A percentile compares a stretch with the other conserved stretches of the same genome.
Conservation (phyloP, 2,329 filamentous ascomycete genomes). For the Monosporascus ibericus region DNA sequence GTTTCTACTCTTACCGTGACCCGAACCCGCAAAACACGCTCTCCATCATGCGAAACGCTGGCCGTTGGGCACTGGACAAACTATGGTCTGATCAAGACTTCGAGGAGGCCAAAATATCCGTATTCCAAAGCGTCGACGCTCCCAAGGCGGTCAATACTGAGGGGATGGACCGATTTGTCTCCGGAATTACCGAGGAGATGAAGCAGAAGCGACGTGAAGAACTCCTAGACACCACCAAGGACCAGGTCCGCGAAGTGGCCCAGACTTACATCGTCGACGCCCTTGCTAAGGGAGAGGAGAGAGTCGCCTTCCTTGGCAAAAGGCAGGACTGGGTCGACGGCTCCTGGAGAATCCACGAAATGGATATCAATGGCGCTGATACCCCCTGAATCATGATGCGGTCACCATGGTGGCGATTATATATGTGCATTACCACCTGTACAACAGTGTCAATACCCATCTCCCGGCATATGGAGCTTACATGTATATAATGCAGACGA, state of each 20-base stretch:
- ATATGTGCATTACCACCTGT: constrained; percentile 21
- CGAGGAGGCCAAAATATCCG: constrained; percentile 91
- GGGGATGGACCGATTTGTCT: constrained; percentile 79
- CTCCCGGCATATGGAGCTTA: constrained; percentile 22
- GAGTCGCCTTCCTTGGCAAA: constrained; percentile 72
- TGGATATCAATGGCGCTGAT: constrained; percentile 51
- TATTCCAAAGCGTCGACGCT: constrained; percentile 89
- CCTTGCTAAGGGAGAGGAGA: constrained; percentile 52
- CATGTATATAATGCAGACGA: constrained; percentile 7
- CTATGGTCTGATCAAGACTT: constrained; percentile 79
- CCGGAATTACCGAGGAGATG: constrained; percentile 83
- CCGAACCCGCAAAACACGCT: constrained; percentile 89
- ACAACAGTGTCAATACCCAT: constrained; percentile 30
- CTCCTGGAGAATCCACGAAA: constrained; percentile 68
- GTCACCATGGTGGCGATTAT: constrained; percentile 5
- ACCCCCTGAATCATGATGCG: constrained; percentile 9
- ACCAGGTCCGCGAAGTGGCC: constrained; percentile 74
- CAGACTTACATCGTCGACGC: constrained; percentile 73
- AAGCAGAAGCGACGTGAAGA: constrained; percentile 76
- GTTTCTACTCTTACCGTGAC: constrained; percentile 94
- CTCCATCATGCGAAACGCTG: constrained; percentile 75
- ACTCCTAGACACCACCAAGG: constrained; percentile 76
- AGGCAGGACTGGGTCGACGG: constrained; percentile 72
- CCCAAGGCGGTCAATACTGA: constrained; percentile 82
- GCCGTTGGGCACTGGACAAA: constrained; percentile 75